Conservation (phyloP, 805 yeast species). For the Zygoascus bituminiphila region DNA sequence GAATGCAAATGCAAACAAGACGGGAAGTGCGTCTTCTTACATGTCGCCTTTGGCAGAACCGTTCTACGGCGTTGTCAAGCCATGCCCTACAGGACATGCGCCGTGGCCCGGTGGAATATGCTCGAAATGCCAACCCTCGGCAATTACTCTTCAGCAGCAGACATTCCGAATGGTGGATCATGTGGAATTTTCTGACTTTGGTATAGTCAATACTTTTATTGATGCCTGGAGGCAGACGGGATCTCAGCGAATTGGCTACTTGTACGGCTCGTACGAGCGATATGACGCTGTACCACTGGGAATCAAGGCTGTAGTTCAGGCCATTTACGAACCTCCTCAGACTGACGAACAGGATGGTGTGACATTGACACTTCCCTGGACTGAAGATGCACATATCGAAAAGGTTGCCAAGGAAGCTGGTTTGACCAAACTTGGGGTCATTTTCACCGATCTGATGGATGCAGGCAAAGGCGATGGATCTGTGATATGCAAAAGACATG, state of each 20-base stretch:
- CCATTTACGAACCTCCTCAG: conserved; percentile 91
- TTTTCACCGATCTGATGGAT: conserved; percentile 85
- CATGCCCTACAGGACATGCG: conserved; percentile 73
- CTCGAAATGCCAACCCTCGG: conserved; percentile 93
- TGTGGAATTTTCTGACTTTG: conserved; percentile 76
- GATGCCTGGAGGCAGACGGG: conserved; percentile 90
- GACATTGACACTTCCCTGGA: conserved; percentile 44
- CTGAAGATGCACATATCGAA: conserved; percentile 44
- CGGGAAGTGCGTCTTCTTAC: conserved; percentile 48
- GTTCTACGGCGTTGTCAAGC: conserved; percentile 47
- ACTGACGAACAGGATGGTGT: conserved; percentile 79
- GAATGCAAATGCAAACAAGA: conserved; percentile 56
- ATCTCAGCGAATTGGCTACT: conserved; percentile 72
- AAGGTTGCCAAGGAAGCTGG: conserved; percentile 52
- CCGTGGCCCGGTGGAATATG: conserved; percentile 96
- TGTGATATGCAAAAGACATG: conserved; percentile 87
- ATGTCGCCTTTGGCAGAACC: conserved; percentile 75
- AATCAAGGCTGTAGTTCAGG: conserved; percentile 86
- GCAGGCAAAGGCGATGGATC: conserved; percentile 81
- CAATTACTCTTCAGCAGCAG: conserved; percentile 87
- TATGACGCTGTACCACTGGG: conserved; percentile 88
- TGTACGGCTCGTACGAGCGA: conserved; percentile 72
- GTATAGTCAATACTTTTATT: conserved; percentile 70
- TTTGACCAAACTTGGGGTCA: conserved; percentile 64
- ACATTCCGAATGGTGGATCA: conserved; percentile 94